Evolutionary conservation across 257 asterid species (phyloP).

Genomic region (Solanum sejunctum): DNA sequence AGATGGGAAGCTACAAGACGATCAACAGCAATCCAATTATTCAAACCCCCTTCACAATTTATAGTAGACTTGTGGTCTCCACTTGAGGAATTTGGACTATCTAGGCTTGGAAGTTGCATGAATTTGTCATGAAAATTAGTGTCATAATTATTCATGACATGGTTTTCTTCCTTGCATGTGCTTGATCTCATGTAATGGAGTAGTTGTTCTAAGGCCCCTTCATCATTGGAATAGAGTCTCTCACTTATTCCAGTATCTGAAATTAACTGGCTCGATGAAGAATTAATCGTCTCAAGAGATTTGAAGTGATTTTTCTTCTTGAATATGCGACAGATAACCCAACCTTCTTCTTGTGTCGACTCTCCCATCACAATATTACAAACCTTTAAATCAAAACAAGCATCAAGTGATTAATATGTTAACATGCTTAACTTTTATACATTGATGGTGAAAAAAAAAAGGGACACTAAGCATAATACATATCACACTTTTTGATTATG

Average conservation of each 20-base stretch:
- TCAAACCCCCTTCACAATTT: conserved; percentile 8
- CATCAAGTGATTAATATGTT: neutral
- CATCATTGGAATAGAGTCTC: conserved; percentile 19
- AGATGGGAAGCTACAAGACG: conserved; percentile 89
- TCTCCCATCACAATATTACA: neutral
- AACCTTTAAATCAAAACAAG: neutral
- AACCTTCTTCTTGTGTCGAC: conserved; percentile 51
- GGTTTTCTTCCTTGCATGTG: conserved; percentile 48
- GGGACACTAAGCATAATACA: neutral
- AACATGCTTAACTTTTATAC: neutral
- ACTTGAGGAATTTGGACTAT: conserved; percentile 10
- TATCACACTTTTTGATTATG: neutral
- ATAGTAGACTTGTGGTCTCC: conserved; percentile 1
- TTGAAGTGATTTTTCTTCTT: conserved; percentile 62
- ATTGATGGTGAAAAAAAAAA: neutral
- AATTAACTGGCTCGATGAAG: neutral
- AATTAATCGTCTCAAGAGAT: neutral
- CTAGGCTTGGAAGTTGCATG: conserved; percentile 61
- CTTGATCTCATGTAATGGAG: conserved; percentile 56
- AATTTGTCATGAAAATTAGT: conserved; percentile 13
- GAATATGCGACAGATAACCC: conserved; percentile 97
- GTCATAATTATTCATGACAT: neutral
- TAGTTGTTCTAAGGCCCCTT: conserved; percentile 60
- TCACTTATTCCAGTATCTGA: neutral
- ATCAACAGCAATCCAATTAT: conserved; percentile 64